Evolutionary conservation across 306 rosid genomes (phyloP), one percentile per base, ranked within the genome.

Genomic region (Cucurbita moschata): DNA sequence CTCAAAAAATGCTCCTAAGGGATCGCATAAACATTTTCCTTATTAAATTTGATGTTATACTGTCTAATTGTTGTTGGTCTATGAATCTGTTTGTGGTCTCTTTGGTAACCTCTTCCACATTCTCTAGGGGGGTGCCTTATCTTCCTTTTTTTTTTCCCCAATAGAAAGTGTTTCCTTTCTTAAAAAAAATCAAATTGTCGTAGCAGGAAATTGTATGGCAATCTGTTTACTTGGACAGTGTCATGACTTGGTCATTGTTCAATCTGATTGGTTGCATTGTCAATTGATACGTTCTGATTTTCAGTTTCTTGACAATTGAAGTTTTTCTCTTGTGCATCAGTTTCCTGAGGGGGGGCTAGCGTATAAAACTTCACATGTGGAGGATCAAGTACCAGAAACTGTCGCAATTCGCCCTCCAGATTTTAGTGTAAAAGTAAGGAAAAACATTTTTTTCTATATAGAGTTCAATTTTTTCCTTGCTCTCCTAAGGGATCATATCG

Each of bases 361-460:
- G n/a, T 51, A 30, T 15, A 59, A 6, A 70, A 4, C 38, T 72
- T 18, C 75, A 54, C 61, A 52, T 53, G 64, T 54, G 63, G 23
- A 72, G 37, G 37, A 74, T 74, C 71, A 38, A 73, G 37, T 12
- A 46, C 26, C 16, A 26, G 44, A 10, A 8, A 35, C 23, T 15
- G 83, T 59, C 55, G 77, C 80, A 78, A 75, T 55, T 57, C 53
- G 21, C 26, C 73, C 80, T 68, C 76, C 71, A 5, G 77, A 78
- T 75, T 81, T 66, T 40, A 30, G 43, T 6, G 15, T 15, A 61
- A 81, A 16, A 92, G 96, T 94, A 76, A 82, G 89, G 60, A 72
- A 71, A 82, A 70, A 77, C 77, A 19, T 21, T 74, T 42, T 64
- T 52, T 55, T 55, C 40, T 73, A 23, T 46, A 47, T 39, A 19